These are phyloP conservation scores for Leptographium flavum DNA, from an alignment of 2,329 filamentous ascomycete species.

Conservation along the genomic window DNA sequence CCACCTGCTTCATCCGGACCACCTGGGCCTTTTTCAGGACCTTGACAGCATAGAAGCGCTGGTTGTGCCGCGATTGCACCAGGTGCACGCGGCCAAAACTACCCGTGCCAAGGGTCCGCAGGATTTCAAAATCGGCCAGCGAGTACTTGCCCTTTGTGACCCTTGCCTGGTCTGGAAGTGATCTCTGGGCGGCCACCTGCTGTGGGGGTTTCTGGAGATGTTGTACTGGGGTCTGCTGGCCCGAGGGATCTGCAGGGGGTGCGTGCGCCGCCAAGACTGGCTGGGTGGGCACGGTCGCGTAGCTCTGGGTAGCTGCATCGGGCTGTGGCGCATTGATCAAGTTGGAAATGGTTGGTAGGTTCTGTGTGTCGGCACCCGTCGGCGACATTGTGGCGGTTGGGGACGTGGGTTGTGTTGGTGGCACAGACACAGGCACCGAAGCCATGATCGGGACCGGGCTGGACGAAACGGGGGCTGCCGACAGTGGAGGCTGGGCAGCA, in stretches of 20 bases:
- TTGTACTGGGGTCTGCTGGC: constrained; percentile 10
- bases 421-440: constrained; percentile 15
- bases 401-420: constrained; percentile 15
- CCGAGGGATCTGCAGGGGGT: constrained; percentile 16
- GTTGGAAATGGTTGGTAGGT: constrained; percentile 69
- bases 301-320: constrained; percentile 21
- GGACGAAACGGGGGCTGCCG: constrained; percentile 14
- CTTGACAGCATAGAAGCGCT: constrained; percentile 96
- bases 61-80: constrained; percentile 95
- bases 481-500: constrained; percentile 17
- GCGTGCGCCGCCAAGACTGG: constrained; percentile 11
- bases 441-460: constrained; percentile 17
- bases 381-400: constrained; percentile 21
- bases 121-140: constrained; percentile 74
- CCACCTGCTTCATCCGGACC: constrained; percentile 99
- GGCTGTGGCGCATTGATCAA: constrained; percentile 56
- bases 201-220: constrained; percentile 21
- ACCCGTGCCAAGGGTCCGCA: constrained; percentile 86
- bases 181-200: constrained; percentile 5
- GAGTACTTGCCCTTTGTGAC: constrained; percentile 97
- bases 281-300: constrained; percentile 7
- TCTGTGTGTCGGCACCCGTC: constrained; percentile 45
- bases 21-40: constrained; percentile 97
- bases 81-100: constrained; percentile 95
- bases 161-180: constrained; percentile 27